Percentiles rank a stretch among this genome's conserved stretches.
Conservation (phyloP, 2,329 filamentous ascomycete species). For the Diaporthe nobilis region DNA sequence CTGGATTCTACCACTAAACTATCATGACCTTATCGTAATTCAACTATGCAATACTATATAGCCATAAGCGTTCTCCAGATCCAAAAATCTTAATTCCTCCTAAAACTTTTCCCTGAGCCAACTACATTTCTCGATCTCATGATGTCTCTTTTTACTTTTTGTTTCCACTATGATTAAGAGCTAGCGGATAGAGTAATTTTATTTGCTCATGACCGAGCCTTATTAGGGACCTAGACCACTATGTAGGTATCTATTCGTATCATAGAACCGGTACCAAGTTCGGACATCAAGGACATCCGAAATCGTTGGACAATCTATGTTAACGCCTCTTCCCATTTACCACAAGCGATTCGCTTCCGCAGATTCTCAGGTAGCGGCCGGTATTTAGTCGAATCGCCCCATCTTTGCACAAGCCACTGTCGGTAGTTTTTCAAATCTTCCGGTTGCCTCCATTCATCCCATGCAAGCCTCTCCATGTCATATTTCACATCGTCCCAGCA, state of each 20-base stretch:
- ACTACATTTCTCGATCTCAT: no score
- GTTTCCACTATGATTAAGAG: no score
- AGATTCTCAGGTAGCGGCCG: background rate
- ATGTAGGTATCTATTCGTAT: no score
- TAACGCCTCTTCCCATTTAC: background rate
- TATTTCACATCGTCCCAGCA: background rate
- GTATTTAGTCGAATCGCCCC: background rate
- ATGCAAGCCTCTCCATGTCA: background rate
- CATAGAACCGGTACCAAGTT: no score
- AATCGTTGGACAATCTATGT: background rate
- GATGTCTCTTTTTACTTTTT: no score
- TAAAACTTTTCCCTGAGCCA: no score
- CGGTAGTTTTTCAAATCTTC: background rate
- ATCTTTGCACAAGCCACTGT: background rate
- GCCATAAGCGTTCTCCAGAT: background rate
- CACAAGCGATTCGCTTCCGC: background rate
- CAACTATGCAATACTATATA: background rate
- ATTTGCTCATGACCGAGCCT: no score
- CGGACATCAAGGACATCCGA: background rate
- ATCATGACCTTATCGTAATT: background rate
- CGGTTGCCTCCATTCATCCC: background rate
- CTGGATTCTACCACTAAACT: slow-evolving; percentile 36
- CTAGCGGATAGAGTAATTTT: no score
- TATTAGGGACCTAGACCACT: no score
- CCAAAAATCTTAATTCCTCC: background rate